phyloP scores from a whole-genome alignment of 805 yeast species.

The Komagataella kurtzmanii region DNA sequence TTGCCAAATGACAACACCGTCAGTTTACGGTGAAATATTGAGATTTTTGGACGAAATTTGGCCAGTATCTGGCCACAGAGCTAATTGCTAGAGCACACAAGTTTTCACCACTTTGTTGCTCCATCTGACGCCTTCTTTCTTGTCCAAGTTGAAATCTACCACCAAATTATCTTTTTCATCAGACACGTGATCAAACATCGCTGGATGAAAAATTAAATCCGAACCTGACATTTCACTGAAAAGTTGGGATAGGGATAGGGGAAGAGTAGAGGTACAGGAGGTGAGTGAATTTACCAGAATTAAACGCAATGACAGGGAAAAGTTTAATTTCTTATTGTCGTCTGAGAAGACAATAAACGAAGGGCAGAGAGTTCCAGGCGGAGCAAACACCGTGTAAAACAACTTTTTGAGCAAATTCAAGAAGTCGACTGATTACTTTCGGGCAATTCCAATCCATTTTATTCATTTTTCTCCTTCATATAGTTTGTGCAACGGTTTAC shows the following conservation, averaged over 20 bases:
- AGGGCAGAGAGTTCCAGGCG: not conserved
- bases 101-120: not conserved
- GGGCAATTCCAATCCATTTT: not conserved
- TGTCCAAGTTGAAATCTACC: not conserved
- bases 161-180: not conserved
- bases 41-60: not conserved
- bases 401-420: no score
- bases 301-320: not conserved
- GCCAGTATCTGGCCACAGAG: not conserved
- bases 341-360: not conserved
- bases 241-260: not conserved
- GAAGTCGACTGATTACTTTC: not conserved
- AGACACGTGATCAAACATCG: not conserved
- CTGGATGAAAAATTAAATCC: not conserved
- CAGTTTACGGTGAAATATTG: not conserved
- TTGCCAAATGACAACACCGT: not conserved
- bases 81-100: not conserved
- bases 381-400: no score
- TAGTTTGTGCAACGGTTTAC: no score
- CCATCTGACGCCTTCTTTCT: not conserved
- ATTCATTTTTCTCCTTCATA: no score
- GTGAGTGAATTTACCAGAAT: not conserved
- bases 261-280: not conserved
- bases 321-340: not conserved
- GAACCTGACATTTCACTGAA: not conserved